phyloP scores from a whole-genome alignment of 352 stramenopile genomes.

The Bremia lactucae region DNA sequence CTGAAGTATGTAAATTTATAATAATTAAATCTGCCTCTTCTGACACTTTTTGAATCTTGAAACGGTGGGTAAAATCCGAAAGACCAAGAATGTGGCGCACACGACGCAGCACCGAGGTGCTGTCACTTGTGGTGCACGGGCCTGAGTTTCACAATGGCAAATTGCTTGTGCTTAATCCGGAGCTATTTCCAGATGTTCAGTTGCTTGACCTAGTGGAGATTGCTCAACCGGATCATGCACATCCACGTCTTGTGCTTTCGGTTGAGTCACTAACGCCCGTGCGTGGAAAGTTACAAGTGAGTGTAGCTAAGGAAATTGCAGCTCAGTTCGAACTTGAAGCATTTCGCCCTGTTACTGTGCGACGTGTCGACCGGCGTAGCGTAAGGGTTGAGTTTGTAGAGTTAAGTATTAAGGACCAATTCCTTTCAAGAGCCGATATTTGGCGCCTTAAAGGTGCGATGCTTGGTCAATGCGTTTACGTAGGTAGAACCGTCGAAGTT shows the following conservation, averaged over 20 bases:
- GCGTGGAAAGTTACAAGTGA: constrained; percentile 67
- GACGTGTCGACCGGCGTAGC: constrained; percentile 43
- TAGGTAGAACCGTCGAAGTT: constrained; percentile 54
- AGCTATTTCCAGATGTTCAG: constrained; percentile 52
- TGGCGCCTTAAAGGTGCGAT: constrained; percentile 83
- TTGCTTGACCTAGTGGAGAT: constrained; percentile 55
- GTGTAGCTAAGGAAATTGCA: constrained; percentile 62
- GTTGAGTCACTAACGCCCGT: constrained; percentile 52
- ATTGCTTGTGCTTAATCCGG: constrained; percentile 66
- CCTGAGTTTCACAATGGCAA: constrained; percentile 57
- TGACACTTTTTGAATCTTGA: no score
- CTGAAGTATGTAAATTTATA: no score
- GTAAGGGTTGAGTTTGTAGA: constrained; percentile 79
- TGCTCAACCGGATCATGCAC: constrained; percentile 36
- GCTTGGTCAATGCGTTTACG: constrained; percentile 64
- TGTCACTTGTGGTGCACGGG: constrained; percentile 63
- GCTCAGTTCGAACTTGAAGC: constrained; percentile 62
- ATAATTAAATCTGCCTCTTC: no score
- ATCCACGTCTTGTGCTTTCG: constrained; percentile 54
- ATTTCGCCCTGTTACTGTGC: constrained; percentile 43
- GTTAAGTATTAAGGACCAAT: constrained; percentile 86
- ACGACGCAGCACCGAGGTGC: constrained; percentile 27
- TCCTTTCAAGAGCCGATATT: constrained; percentile 83
- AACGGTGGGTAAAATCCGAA: background rate
- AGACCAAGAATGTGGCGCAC: constrained; percentile 14